Evolutionary conservation across 1,139 yeast genomes (phyloP), one percentile per base, ranked within the genome.

Genomic region (Candida gigantensis): DNA sequence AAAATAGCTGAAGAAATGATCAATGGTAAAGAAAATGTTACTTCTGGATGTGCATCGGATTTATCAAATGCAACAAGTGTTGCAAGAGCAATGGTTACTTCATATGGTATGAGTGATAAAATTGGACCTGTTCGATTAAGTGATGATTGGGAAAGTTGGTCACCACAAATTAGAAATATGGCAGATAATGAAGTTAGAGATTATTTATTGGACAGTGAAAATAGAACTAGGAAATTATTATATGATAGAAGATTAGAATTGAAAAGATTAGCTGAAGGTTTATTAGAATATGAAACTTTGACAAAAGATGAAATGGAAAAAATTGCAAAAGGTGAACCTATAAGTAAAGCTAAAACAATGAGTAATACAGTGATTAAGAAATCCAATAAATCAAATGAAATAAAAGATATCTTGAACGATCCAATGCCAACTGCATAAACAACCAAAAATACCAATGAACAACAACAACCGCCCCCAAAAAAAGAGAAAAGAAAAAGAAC

Each of bases 21-120:
- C 32, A 87, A 87, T 56, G 98, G 98, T 3, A 75, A 81, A 32
- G 96, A 88, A 40, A 87, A 90, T 56, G 96, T 94, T 12, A 92
- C 98, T 1, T 80, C 92, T 50, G 97, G 97, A 6, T 90, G 97
- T 65, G 84, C 95, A 1, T 83, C 94, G 11, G 99, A 92, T 63
- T 74, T 92, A 51, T 78, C 85, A 46, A 81, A 76, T 51, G 99
- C 98, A 14, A 94, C 98, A 1, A 75, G 78, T 42, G 92, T 89
- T 37, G 98, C 98, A 2, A 76, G 96, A 52, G 95, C 96, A 14
- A 92, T 92, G 97, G 96, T 92, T 29, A 88, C 96, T 1, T 82
- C 89, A 32, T 92, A 86, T 57, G 99, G 99, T 53, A 92, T 94
- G 98, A 83, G 95, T 49, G 92, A 87, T 38, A 79, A 75, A 41